Percentiles rank a stretch among this genome's conserved stretches.
Evolutionary conservation across 306 rosid genomes (phyloP).

Genomic region (Hippophae gyantsensis): DNA sequence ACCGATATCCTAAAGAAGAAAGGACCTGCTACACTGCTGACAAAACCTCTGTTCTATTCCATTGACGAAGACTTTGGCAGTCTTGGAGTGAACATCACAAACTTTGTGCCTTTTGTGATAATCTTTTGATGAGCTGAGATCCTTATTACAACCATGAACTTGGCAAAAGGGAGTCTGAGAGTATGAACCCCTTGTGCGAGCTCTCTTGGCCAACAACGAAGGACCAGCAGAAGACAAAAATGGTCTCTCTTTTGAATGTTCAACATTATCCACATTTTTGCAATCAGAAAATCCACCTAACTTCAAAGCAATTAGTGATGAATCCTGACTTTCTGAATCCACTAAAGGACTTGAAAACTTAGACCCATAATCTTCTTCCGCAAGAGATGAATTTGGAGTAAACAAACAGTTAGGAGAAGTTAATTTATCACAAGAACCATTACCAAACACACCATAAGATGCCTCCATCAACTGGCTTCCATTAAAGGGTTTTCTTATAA

Average conservation of each 20-base stretch:
- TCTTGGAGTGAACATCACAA: slow-evolving; percentile 85
- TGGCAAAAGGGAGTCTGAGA: slow-evolving; percentile 58
- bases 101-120: slow-evolving; percentile 92
- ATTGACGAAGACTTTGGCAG: slow-evolving; percentile 66
- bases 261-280: slow-evolving; percentile 25
- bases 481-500: no score
- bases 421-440: slow-evolving; percentile 26
- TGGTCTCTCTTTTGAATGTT: slow-evolving; percentile 35
- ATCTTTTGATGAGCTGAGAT: slow-evolving; percentile 68
- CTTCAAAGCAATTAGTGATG: slow-evolving; percentile 65
- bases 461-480: slow-evolving; percentile 21
- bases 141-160: slow-evolving; percentile 84
- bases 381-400: slow-evolving; percentile 24
- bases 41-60: slow-evolving; percentile 86
- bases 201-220: slow-evolving; percentile 51
- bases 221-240: slow-evolving; percentile 55
- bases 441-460: slow-evolving; percentile 19
- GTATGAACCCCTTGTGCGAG: slow-evolving; percentile 33
- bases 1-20: slow-evolving; percentile 18
- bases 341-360: slow-evolving; percentile 47
- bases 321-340: slow-evolving; percentile 46
- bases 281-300: slow-evolving; percentile 56
- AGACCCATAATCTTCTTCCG: slow-evolving; percentile 41
- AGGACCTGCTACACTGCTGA: slow-evolving; percentile 93
- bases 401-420: slow-evolving; percentile 8